Percentiles rank a stretch among this genome's conserved stretches.
These are phyloP conservation scores for Albizia julibrissin DNA, from an alignment of 306 rosid genomes.

Conservation along the genomic window DNA sequence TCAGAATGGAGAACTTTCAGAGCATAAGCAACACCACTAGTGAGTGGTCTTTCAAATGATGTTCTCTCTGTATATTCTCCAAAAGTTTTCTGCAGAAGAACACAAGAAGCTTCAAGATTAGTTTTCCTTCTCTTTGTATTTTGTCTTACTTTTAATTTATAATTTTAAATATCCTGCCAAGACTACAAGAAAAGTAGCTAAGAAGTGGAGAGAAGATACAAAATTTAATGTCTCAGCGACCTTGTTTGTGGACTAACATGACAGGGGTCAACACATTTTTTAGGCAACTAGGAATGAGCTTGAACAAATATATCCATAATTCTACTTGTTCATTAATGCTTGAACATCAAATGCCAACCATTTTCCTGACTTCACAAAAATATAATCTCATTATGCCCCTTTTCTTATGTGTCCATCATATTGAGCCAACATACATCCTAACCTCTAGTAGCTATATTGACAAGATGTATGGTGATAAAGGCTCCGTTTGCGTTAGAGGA, in stretches of 20 bases:
- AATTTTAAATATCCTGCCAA: background rate
- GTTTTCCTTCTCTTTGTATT: background rate
- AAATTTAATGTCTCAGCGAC: background rate
- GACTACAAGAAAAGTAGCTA: constrained; percentile 11
- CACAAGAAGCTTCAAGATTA: constrained; percentile 27
- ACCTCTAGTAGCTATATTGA: background rate
- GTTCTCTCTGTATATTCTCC: constrained; percentile 91
- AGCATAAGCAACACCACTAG: constrained; percentile 98
- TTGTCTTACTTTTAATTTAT: background rate
- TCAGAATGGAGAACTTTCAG: constrained; percentile 81
- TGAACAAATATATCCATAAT: background rate
- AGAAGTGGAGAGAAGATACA: background rate
- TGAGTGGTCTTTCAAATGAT: constrained; percentile 91
- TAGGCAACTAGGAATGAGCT: constrained; percentile 2
- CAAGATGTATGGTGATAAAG: background rate
- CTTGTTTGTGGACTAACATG: background rate
- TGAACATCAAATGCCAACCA: background rate
- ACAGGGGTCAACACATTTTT: background rate
- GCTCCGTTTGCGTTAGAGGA: background rate
- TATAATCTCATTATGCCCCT: background rate
- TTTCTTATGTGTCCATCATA: background rate
- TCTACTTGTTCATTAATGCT: background rate
- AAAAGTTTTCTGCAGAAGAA: constrained; percentile 70
- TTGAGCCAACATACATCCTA: background rate
- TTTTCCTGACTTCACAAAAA: background rate